These are phyloP conservation scores for Emmonsiellopsis sp. DNA, from an alignment of 2,329 filamentous ascomycete genomes.

Conservation along the genomic window DNA sequence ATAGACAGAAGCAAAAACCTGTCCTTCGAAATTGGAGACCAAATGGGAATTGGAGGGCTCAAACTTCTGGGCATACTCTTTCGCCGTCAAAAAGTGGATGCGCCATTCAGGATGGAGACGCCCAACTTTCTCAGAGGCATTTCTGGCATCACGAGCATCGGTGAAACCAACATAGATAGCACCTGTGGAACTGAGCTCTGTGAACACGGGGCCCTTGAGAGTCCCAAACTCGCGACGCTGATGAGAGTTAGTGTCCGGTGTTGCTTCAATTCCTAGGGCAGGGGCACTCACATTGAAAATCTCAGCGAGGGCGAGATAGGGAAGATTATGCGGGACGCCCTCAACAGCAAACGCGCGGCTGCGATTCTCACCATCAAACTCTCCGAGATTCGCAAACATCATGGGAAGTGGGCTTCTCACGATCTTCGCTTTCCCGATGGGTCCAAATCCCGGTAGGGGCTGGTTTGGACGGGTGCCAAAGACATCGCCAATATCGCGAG, in stretches of 20 bases:
- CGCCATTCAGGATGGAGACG: constrained; percentile 40
- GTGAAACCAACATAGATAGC: constrained; percentile 49
- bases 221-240: constrained; percentile 28
- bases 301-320: constrained; percentile 26
- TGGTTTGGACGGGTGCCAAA: constrained; percentile 10
- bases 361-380: constrained; percentile 20
- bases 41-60: constrained; percentile 18
- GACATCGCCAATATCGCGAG: constrained; percentile 5
- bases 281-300: constrained; percentile 31
- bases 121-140: constrained; percentile 40
- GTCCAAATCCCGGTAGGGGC: constrained; percentile 14
- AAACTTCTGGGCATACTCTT: constrained; percentile 35
- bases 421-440: constrained; percentile 15
- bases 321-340: constrained; percentile 22
- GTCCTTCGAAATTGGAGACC: constrained; percentile 45
- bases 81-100: constrained; percentile 37
- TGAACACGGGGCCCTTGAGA: constrained; percentile 30
- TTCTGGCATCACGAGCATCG: constrained; percentile 52
- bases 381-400: constrained; percentile 11
- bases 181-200: constrained; percentile 26
- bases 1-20: constrained; percentile 45
- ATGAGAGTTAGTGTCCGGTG: constrained; percentile 9
- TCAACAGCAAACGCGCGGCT: constrained; percentile 26
- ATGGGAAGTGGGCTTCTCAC: constrained; percentile 7
- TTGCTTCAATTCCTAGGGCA: neutral